These are phyloP conservation scores for Pseudozyma thailandica DNA, from an alignment of 1,284 basidiomycete species.

Conservation along the genomic window DNA sequence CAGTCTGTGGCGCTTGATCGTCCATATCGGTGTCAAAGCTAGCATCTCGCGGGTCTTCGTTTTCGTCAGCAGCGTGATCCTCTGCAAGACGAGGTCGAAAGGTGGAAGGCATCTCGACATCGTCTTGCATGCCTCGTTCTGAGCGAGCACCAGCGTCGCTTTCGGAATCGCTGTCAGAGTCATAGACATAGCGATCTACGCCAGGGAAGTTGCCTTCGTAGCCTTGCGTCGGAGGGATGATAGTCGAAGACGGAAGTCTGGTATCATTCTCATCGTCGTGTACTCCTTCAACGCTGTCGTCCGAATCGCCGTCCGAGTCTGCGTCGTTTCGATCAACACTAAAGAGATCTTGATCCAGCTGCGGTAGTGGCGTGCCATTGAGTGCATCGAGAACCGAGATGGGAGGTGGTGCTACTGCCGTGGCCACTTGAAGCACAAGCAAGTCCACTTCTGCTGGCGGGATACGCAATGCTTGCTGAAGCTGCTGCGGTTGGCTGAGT, in stretches of 20 bases:
- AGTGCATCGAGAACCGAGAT: slow-evolving; percentile 34
- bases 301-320: slow-evolving; percentile 5
- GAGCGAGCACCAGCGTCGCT: slow-evolving; percentile 2
- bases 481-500: slow-evolving; percentile 22
- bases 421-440: slow-evolving; percentile 31
- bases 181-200: slow-evolving; percentile 22
- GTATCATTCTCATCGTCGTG: not conserved
- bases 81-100: not conserved
- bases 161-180: slow-evolving; percentile 28
- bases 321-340: slow-evolving; percentile 8
- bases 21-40: not conserved
- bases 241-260: slow-evolving; percentile 11
- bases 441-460: slow-evolving; percentile 15
- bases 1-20: not conserved
- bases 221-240: slow-evolving; percentile 37
- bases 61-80: not conserved
- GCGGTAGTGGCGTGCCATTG: slow-evolving; percentile 8
- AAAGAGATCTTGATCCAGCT: slow-evolving; percentile 12
- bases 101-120: slow-evolving; percentile 21
- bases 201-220: slow-evolving; percentile 46
- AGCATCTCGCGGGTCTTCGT: not conserved
- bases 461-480: slow-evolving; percentile 29
- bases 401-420: slow-evolving; percentile 19
- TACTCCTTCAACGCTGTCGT: slow-evolving; percentile 5
- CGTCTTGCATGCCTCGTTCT: slow-evolving; percentile 14